phyloP scores from a whole-genome alignment of 129 eudicot genomes.

The Artemisia tridentata region DNA sequence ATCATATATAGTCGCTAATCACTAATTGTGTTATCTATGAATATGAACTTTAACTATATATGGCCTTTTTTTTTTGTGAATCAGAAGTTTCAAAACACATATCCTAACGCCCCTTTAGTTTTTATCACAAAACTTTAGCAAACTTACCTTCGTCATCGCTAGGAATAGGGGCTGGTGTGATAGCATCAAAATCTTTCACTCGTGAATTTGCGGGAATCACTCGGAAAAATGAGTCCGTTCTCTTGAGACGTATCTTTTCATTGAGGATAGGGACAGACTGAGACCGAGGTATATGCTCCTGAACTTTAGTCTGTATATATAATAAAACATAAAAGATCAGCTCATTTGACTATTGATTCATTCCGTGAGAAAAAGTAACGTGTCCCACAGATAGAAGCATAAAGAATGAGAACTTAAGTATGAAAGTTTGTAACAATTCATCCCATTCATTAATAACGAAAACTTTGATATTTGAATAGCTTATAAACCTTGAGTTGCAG shows the following conservation, averaged over 20 bases:
- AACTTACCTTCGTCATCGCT: conserved; percentile 48
- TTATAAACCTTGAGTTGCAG: no score
- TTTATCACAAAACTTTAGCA: conserved; percentile 9
- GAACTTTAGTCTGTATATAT: conserved; percentile 53
- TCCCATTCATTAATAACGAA: background rate
- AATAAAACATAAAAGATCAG: conserved; percentile 12
- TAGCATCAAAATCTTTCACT: conserved; percentile 40
- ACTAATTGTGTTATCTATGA: no score
- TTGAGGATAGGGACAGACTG: conserved; percentile 60
- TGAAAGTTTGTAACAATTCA: background rate
- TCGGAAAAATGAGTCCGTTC: conserved; percentile 65
- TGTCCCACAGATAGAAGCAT: background rate
- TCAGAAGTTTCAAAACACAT: no score
- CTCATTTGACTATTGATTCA: background rate
- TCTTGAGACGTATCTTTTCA: conserved; percentile 41
- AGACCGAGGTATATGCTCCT: conserved; percentile 54
- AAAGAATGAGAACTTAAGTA: background rate
- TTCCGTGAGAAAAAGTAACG: background rate
- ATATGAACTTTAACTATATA: no score
- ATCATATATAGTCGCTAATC: no score
- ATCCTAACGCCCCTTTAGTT: background rate
- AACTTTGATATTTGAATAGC: no score
- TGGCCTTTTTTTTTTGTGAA: no score
- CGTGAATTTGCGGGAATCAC: conserved; percentile 63
- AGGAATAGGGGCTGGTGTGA: conserved; percentile 18